Percentiles rank a stretch among this genome's conserved stretches.
Conservation (phyloP, 129 eudicot genomes). For the Rutidosis leptorrhynchoides region DNA sequence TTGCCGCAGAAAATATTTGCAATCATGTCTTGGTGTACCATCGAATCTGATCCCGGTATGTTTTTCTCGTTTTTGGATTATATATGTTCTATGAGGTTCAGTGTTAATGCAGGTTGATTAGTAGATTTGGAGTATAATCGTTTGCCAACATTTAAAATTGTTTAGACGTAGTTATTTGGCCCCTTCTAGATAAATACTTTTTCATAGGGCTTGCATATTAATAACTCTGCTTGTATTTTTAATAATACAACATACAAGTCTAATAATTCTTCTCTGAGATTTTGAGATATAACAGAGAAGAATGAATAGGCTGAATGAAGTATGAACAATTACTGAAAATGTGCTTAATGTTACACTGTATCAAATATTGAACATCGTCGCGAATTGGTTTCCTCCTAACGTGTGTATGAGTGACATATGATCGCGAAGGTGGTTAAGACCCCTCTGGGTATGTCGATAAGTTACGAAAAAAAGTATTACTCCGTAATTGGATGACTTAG, state of each 20-base stretch:
- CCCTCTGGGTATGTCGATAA: no score
- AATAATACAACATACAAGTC: background rate
- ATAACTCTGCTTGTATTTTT: background rate
- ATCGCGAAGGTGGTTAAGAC: no score
- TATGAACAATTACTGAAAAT: background rate
- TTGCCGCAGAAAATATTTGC: slow-evolving; percentile 40
- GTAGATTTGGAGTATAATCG: slow-evolving; percentile 4
- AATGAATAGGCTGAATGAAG: background rate
- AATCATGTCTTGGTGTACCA: slow-evolving; percentile 99
- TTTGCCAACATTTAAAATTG: background rate
- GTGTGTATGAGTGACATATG: no score
- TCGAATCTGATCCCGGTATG: slow-evolving; percentile 98
- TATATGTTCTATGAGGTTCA: background rate
- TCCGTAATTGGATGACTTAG: no score
- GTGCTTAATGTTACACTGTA: background rate
- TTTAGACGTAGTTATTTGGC: background rate
- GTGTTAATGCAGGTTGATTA: background rate
- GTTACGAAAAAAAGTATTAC: no score
- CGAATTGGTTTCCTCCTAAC: no score
- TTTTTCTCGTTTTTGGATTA: background rate
- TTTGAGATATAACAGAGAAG: slow-evolving; percentile 1
- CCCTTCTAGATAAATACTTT: background rate
- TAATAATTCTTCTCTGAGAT: background rate
- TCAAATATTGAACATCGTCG: background rate
- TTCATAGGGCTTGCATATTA: background rate